Evolutionary conservation across 495 filamentous ascomycete genomes (phyloP), one percentile per base, ranked within the genome.

Genomic region (Aspergillus biplanus): DNA sequence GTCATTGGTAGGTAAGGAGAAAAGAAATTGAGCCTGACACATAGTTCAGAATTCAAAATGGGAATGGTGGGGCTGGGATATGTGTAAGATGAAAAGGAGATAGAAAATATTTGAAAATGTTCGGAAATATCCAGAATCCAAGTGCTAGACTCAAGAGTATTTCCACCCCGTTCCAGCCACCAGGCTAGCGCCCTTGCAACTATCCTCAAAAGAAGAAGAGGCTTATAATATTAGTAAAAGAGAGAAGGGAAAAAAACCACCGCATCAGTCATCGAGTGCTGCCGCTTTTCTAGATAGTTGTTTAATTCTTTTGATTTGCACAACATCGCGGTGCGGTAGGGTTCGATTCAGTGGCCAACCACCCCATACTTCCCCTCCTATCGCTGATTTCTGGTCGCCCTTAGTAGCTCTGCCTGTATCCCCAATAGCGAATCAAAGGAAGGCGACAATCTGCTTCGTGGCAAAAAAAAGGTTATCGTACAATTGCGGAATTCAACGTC

Each of bases 391-490:
- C 56, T 52, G 58, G 35, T 65, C 11, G 4, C 37, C 55, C 31
- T 52, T 42, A 52, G n/a, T 67, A 47, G 55, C 44, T 61, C 61
- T 49, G 59, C 61, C 63, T 39, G 57, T 37, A 70, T 67, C 70
- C 68, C 73, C 71, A 68, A 59, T 64, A 63, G 73, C 58, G 52
- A 66, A 78, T 78, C 75, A 76, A 71, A 62, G 63, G 69, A 67
- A 67, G 62, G 60, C 52, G 56, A 58, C 54, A 61, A 65, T 61
- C 50, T 62, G 67, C 55, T 65, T 71, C 65, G 66, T 68, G 67
- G 69, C 70, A 69, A 76, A 70, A 71, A 76, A 65, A 76, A 27
- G 21, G 21, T 74, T 78, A 80, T 80, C 71, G 75, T 78, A 80
- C 77, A 80, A 72, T 75, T 72, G 72, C 71, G 72, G 70, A 69